Conservation (phyloP, 345 rosid genomes). For the sweet orange (Citrus sinensis) region DVS_A1.0 CM039162.1:26358001-26358500, state of each 20-base stretch:
- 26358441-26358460: conserved; percentile 87
- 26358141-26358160: conserved; percentile 54
- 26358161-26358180: conserved; percentile 55
- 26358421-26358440: conserved; percentile 97
- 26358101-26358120: conserved; percentile 88
- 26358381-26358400: conserved; percentile 63
- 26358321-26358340: conserved; percentile 91
- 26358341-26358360: conserved; percentile 90
- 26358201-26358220: conserved; percentile 89
- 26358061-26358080: conserved; percentile 52
- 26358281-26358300: conserved; percentile 43
- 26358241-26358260: conserved; percentile 82
- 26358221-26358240: conserved; percentile 72
- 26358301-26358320: conserved; percentile 62
- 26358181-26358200: conserved; percentile 70
- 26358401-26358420: conserved; percentile 52
- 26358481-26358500: conserved; percentile 83
- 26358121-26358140: conserved; percentile 90
- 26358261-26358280: conserved; percentile 24
- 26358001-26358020: conserved; percentile 73
- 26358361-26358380: conserved; percentile 68
- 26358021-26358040: conserved; percentile 89
- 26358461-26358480: conserved; percentile 60
- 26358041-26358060: conserved; percentile 44
- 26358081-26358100: conserved; percentile 66